phyloP scores from a whole-genome alignment of 176 grass and related monocot genomes.

The Alloteropsis semialata region DNA sequence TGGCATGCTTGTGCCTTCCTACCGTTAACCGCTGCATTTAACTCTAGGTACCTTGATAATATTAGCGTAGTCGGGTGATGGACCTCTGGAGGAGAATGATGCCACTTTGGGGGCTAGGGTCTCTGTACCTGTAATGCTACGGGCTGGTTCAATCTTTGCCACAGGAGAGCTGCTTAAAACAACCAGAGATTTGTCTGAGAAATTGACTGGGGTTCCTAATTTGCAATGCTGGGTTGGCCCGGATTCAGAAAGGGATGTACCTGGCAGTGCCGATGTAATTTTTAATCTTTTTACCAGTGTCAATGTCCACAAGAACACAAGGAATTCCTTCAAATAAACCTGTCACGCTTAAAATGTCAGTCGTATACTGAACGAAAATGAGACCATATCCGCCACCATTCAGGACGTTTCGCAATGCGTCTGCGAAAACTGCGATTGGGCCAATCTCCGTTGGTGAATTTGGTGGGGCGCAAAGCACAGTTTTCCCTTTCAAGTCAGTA shows the following conservation, averaged over 20 bases:
- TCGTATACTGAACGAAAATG: background rate
- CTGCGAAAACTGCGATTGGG: background rate
- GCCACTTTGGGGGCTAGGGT: conserved; percentile 3
- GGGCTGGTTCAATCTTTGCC: conserved; percentile 3
- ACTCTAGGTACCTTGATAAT: conserved; percentile 12
- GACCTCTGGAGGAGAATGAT: conserved; percentile 31
- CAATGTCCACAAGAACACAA: conserved; percentile 28
- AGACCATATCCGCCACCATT: background rate
- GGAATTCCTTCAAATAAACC: background rate
- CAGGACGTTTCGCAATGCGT: background rate
- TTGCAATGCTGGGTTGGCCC: background rate
- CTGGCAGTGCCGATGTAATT: fast-evolving
- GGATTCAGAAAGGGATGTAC: background rate
- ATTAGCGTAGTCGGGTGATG: conserved; percentile 4
- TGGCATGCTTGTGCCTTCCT: background rate
- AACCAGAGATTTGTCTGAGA: too few relatives aligned
- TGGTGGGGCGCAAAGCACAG: background rate
- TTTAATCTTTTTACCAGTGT: fast-evolving
- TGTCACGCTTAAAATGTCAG: fast-evolving
- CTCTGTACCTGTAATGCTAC: background rate
- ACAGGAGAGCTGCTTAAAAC: background rate
- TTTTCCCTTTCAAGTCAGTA: background rate
- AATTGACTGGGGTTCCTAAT: background rate
- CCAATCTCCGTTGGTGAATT: fast-evolving
- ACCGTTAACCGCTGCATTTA: background rate